Conservation (phyloP, 352 stramenopile genomes). For the Plasmopara viticola region DNA sequence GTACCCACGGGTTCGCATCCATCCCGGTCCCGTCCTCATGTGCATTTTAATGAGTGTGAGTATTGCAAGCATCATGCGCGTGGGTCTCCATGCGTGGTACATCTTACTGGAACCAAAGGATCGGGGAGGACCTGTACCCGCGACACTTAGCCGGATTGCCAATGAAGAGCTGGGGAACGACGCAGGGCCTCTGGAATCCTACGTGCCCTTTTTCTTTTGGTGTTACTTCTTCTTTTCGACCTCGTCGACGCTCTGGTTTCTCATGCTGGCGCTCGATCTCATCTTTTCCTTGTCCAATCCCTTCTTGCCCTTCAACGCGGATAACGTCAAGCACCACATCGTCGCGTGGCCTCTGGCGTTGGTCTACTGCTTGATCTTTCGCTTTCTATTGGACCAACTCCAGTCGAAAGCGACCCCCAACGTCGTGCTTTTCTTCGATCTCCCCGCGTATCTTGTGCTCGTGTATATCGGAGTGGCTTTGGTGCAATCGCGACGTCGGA, state of each 20-base stretch:
- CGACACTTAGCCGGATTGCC: slow-evolving; percentile 56
- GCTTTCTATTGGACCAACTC: slow-evolving; percentile 41
- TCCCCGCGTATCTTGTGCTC: slow-evolving; percentile 61
- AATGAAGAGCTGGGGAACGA: slow-evolving; percentile 43
- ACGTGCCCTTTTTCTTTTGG: slow-evolving; percentile 80
- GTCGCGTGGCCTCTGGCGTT: slow-evolving; percentile 68
- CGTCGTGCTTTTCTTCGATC: slow-evolving; percentile 60
- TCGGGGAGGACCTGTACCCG: slow-evolving; percentile 17
- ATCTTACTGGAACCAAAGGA: slow-evolving; percentile 14
- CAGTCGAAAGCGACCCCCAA: slow-evolving; percentile 24
- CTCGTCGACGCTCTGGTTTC: slow-evolving; percentile 71
- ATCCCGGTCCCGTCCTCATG: slow-evolving; percentile 69
- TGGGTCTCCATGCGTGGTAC: slow-evolving; percentile 55
- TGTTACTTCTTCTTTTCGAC: slow-evolving; percentile 78
- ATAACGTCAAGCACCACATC: slow-evolving; percentile 81
- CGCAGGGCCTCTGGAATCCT: slow-evolving; percentile 28
- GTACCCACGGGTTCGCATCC: slow-evolving; percentile 48
- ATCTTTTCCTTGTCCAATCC: slow-evolving; percentile 86
- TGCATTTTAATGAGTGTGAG: slow-evolving; percentile 70
- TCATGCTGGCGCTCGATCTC: slow-evolving; percentile 80
- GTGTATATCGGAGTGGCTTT: slow-evolving; percentile 59
- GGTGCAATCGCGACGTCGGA: slow-evolving; percentile 60
- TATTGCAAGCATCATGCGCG: slow-evolving; percentile 59
- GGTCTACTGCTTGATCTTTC: slow-evolving; percentile 65
- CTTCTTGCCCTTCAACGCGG: slow-evolving; percentile 81